Base-by-base conservation (phyloP, 1,284 basidiomycete species). In the Leccinum huronense region DNA sequence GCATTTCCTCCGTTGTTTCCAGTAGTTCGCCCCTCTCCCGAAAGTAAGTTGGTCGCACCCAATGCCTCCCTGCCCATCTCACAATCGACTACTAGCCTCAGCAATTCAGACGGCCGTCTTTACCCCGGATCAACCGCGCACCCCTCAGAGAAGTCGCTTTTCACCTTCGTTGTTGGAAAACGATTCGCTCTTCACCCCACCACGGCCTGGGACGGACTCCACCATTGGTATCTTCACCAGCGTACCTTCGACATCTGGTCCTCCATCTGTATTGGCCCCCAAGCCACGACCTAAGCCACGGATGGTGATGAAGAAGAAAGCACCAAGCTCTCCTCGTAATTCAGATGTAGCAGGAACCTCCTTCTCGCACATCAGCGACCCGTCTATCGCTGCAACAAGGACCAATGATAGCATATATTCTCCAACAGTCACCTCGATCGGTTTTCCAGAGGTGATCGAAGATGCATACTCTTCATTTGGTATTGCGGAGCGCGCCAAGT, bases 401-500 rank as follows among this genome's bases (percentile, higher is more conserved):
- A 69, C 66, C 1, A 63, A 61, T 33, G 75, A 74, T 10, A 68
- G 66, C 60, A 74, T 76, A 60, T 57, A 57, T 42, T 62, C 71
- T 61, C 65, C 63, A 23, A 63, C 62, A 2, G 5, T 58, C 5
- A 57, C 66, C 0, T 65, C 71, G 1, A 48, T 64, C 14, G 56
- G 11, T 34, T n/a, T 64, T 45, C 65, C 66, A 4, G 65, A 65
- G 4, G 8, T 7, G 1, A n/a, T 58, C 7, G 72, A 62, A 0
- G 74, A 77, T 48, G 42, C 23, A 34, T 73, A 70, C 48, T 72
- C 65, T 40, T 73, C 76, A 0, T 68, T 72, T 30, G 79, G 70
- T 62, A 80, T 84, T 34, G 80, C 81, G 4, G 81, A 83, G 45
- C 78, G 81, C 11, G 78, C 82, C 40, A 83, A 83, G 68, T 72